Percentiles rank a stretch among this genome's conserved stretches.
phyloP scores from a whole-genome alignment of 345 rosid species.

The Erysimum cheiranthoides region DNA sequence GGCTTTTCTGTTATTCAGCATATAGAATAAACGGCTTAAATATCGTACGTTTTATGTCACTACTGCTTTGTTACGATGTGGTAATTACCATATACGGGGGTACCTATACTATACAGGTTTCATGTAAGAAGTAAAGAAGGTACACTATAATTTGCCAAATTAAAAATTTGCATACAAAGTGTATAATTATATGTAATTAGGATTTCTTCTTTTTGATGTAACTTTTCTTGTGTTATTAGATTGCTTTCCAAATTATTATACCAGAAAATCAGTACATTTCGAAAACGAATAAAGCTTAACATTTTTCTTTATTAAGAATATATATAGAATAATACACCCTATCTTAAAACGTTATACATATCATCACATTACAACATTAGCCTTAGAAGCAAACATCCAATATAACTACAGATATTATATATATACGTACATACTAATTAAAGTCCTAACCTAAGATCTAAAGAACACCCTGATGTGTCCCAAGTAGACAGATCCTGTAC shows the following conservation, averaged over 20 bases:
- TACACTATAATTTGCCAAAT: background rate
- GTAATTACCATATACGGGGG: too few species aligned
- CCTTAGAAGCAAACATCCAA: constrained; percentile 31
- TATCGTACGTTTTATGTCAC: background rate
- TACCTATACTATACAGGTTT: too few species aligned
- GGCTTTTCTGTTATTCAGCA: too few species aligned
- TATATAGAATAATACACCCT: constrained; percentile 15
- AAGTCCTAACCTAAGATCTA: constrained; percentile 83
- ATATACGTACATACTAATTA: constrained; percentile 34
- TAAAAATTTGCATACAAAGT: background rate
- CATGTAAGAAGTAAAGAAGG: background rate
- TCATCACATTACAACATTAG: constrained; percentile 30
- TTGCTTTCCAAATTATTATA: background rate
- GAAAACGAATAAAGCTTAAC: background rate
- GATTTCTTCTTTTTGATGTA: background rate
- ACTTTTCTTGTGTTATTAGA: background rate
- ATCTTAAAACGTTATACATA: constrained; percentile 15
- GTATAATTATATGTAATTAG: background rate
- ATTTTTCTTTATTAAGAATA: constrained; percentile 22
- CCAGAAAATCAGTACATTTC: background rate
- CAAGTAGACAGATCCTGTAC: constrained; percentile 51
- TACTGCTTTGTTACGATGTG: background rate
- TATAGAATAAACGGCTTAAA: too few species aligned
- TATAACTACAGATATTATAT: background rate
- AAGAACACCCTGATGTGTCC: constrained; percentile 50